These are phyloP conservation scores for Rutstroemia sp. DNA, from an alignment of 2,329 filamentous ascomycete genomes.

Conservation along the genomic window DNA sequence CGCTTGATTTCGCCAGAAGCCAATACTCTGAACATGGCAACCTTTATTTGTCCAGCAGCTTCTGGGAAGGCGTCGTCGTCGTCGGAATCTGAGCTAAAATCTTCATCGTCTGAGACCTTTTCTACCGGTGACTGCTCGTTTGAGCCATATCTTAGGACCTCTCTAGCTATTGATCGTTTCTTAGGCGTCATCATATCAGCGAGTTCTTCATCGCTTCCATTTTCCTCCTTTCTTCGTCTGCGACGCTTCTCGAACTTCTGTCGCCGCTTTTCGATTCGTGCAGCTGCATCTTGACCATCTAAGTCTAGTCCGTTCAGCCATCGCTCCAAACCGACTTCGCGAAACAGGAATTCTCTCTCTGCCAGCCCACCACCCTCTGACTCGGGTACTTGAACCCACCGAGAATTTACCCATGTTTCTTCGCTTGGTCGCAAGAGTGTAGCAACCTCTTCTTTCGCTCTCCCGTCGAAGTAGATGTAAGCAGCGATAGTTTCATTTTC, in stretches of 20 bases:
- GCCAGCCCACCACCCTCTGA: constrained; percentile 89
- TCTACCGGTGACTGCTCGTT: constrained; percentile 71
- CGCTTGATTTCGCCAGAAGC: constrained; percentile 96
- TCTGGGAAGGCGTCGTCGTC: constrained; percentile 83
- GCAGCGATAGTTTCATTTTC: constrained; percentile 96
- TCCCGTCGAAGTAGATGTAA: constrained; percentile 97
- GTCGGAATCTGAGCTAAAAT: constrained; percentile 63
- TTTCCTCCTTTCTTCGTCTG: constrained; percentile 50
- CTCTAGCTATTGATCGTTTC: constrained; percentile 30
- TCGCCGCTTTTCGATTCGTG: constrained; percentile 81
- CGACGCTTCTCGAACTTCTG: constrained; percentile 68
- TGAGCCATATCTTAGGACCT: constrained; percentile 73
- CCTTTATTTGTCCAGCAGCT: constrained; percentile 95
- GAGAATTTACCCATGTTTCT: constrained; percentile 97
- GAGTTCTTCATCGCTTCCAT: constrained; percentile 40
- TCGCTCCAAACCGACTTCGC: constrained; percentile 89
- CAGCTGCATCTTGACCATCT: constrained; percentile 84
- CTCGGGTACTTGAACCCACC: constrained; percentile 92
- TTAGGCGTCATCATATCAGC: constrained; percentile 29
- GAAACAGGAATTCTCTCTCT: constrained; percentile 93
- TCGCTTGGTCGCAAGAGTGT: constrained; percentile 87
- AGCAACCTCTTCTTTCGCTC: constrained; percentile 92
- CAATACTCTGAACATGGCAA: constrained; percentile 89
- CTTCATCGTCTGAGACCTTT: constrained; percentile 52
- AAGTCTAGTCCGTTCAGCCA: constrained; percentile 96